Evolutionary conservation across 2,329 filamentous ascomycete genomes (phyloP), one percentile per base, ranked within the genome.

Genomic region (Coniosporium tulheliwenetii): DNA sequence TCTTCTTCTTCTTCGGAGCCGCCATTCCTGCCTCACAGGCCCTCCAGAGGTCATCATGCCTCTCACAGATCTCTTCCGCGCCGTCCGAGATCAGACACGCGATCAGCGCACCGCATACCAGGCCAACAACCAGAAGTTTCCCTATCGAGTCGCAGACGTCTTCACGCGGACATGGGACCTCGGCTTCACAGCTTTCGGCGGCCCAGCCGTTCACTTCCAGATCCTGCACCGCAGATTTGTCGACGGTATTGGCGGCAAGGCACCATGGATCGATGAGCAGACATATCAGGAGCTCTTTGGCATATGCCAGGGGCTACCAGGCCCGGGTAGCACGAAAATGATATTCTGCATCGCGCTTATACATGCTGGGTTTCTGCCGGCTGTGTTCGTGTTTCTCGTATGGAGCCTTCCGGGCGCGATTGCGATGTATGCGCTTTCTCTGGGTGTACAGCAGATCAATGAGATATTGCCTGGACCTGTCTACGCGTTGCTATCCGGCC

Each of bases 201-300:
- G 79, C 0, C 79, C 79, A 2, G 71, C 77, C 0, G 77, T 82
- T 7, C 78, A 83, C 56, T 83, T 83, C 50, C 71, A 77, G 49
- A 81, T 81, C 43, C 66, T 81, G 41, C 69, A 78, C 48, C 60
- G 67, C 32, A 67, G 71, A 36, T 85, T 81, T 49, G 75, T 82
- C 0, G 63, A 67, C 1, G 61, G 62, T 1, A 39, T 46, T 29
- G 48, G 48, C 3, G 56, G 55, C 2, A 69, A 71, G 37, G 55
- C 69, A 33, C 55, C 63, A 50, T 85, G 80, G 80, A 68, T 84
- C 19, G 76, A 82, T 54, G 77, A 84, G 41, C 75, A 81, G 49
- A 69, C 76, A 75, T 84, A 79, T 56, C 76, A 81, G 54, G 80
- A 85, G 50, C 66, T 85, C 0, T 85, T 85, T 55, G 77, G 75